Evolutionary conservation across 2,329 filamentous ascomycete species (phyloP).

Genomic region (Albophoma yamanashiensis): DNA sequence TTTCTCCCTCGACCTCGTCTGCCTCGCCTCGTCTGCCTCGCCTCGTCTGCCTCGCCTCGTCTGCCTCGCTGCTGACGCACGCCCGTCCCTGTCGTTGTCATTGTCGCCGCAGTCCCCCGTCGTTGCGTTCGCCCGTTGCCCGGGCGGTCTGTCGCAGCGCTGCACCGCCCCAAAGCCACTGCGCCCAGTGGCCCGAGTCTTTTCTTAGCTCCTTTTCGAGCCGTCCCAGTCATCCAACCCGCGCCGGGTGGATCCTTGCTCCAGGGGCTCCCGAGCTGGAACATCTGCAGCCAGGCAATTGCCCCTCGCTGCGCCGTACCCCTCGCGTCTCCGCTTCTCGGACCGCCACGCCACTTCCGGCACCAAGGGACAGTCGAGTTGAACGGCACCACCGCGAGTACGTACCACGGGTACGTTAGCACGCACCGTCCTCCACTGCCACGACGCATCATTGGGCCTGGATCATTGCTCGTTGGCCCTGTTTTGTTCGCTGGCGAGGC

Average conservation of each 20-base stretch:
- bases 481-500: background rate
- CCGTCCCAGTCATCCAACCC: background rate
- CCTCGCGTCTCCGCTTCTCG: slow-evolving; percentile 4
- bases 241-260: slow-evolving; percentile 1
- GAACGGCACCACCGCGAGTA: background rate
- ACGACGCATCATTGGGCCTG: background rate
- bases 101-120: background rate
- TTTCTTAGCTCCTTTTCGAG: background rate
- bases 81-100: background rate
- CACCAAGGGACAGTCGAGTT: background rate
- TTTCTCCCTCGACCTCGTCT: background rate
- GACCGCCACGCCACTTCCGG: slow-evolving; percentile 9
- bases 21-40: background rate
- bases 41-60: background rate
- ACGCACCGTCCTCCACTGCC: background rate
- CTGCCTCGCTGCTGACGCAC: background rate
- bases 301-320: background rate
- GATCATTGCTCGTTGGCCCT: background rate
- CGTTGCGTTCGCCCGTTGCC: background rate
- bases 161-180: background rate
- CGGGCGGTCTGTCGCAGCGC: background rate
- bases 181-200: background rate
- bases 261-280: background rate
- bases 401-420: background rate
- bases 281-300: background rate